Percentiles rank a stretch among this genome's conserved stretches.
These are phyloP conservation scores for Closterium sp. DNA, from an alignment of 139 green algal genomes.

Conservation along the genomic window DNA sequence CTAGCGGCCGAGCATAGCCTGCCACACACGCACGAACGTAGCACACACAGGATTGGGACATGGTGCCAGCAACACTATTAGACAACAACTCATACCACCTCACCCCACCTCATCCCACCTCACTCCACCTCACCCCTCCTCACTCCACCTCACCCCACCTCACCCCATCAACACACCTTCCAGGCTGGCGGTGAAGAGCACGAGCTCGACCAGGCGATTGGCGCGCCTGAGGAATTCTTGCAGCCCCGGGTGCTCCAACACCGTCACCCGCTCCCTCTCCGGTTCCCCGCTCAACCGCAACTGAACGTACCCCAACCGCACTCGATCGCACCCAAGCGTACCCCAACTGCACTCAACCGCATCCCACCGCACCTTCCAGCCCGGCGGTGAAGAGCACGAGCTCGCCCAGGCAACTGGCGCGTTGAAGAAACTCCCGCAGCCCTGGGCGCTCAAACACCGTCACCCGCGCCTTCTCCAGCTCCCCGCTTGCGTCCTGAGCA, in stretches of 20 bases:
- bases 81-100: too few species aligned
- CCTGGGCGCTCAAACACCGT: slow-evolving; percentile 58
- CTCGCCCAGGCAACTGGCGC: slow-evolving; percentile 55
- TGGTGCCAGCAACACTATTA: too few species aligned
- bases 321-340: not conserved
- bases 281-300: not conserved
- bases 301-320: not conserved
- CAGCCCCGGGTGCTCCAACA: slow-evolving; percentile 59
- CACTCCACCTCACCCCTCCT: too few species aligned
- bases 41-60: too few species aligned
- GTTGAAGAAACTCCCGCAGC: slow-evolving; percentile 59
- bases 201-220: slow-evolving; percentile 56
- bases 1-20: slow-evolving; percentile 59
- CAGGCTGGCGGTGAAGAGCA: slow-evolving; percentile 66
- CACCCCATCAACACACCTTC: slow-evolving; percentile 11
- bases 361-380: slow-evolving; percentile 31
- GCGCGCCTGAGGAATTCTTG: slow-evolving; percentile 57
- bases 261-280: slow-evolving; percentile 44
- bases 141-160: too few species aligned
- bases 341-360: too few species aligned
- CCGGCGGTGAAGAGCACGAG: slow-evolving; percentile 69
- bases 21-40: not conserved
- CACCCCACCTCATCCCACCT: too few species aligned
- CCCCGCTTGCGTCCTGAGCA: not conserved
- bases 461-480: slow-evolving; percentile 29